phyloP scores from a whole-genome alignment of 441 rosid species.

The Mallotus japonicus region DNA sequence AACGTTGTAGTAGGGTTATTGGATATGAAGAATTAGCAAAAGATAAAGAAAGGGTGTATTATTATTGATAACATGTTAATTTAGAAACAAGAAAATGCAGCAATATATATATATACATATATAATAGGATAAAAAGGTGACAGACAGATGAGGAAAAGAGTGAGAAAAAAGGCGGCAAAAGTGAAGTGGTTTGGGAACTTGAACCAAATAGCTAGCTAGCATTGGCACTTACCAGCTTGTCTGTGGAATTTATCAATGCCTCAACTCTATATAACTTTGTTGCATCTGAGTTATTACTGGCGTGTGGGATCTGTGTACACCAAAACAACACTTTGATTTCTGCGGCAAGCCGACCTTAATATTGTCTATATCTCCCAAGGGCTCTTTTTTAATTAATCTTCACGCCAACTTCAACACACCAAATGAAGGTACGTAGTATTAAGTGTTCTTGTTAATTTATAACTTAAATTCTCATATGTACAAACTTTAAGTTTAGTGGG shows the following conservation, averaged over 20 bases:
- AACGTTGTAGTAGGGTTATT: no score
- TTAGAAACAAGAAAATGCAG: background rate
- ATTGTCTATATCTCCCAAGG: background rate
- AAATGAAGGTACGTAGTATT: conserved; percentile 30
- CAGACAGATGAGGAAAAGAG: conserved; percentile 18
- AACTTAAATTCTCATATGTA: background rate
- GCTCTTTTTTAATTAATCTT: background rate
- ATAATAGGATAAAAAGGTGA: conserved; percentile 1
- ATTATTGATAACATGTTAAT: no score
- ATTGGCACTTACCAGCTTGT: conserved; percentile 28
- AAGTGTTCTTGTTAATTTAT: background rate
- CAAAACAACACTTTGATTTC: background rate
- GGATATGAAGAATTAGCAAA: no score
- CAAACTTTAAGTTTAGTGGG: no score
- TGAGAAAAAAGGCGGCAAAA: conserved; percentile 22
- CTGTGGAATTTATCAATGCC: conserved; percentile 26
- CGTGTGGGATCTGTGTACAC: conserved; percentile 14
- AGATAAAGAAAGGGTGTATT: no score
- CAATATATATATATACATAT: background rate
- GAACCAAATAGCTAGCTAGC: conserved; percentile 27
- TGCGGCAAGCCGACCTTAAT: background rate
- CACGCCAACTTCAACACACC: background rate
- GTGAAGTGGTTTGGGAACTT: conserved; percentile 46
- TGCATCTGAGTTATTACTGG: conserved; percentile 22
- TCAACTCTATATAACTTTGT: conserved; percentile 21